Conservation (phyloP, 805 yeast genomes). For the Saturnispora sekii region DNA sequence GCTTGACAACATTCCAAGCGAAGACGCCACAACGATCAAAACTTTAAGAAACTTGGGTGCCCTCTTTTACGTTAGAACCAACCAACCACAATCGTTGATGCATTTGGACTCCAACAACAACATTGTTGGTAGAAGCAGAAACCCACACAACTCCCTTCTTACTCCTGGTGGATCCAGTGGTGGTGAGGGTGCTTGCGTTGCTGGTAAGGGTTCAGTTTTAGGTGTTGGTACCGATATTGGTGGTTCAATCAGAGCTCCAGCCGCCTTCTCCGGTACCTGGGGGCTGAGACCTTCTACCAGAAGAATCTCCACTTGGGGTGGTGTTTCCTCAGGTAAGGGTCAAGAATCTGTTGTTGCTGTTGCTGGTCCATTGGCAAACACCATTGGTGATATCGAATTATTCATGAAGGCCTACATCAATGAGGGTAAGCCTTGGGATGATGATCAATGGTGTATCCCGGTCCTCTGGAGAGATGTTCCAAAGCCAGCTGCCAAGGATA, state of each 20-base stretch:
- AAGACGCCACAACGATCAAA: constrained; percentile 39
- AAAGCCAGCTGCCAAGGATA: constrained; percentile 28
- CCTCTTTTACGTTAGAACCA: constrained; percentile 54
- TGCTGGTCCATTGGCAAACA: constrained; percentile 58
- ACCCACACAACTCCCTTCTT: constrained; percentile 46
- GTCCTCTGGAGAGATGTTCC: constrained; percentile 44
- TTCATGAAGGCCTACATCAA: constrained; percentile 57
- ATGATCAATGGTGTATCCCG: constrained; percentile 36
- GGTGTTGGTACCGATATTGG: constrained; percentile 63
- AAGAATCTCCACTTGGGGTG: constrained; percentile 39
- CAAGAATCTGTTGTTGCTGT: constrained; percentile 59
- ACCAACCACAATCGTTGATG: constrained; percentile 63
- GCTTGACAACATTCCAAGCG: constrained; percentile 37
- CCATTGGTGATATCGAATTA: constrained; percentile 56
- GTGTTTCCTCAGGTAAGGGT: constrained; percentile 48
- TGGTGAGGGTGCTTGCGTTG: constrained; percentile 60
- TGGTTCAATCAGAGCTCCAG: constrained; percentile 60
- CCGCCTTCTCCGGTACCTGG: constrained; percentile 51
- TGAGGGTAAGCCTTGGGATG: constrained; percentile 55
- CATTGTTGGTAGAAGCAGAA: constrained; percentile 49
- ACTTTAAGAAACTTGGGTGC: constrained; percentile 46
- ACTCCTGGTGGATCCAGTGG: constrained; percentile 69
- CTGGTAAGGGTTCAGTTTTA: constrained; percentile 48
- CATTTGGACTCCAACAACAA: constrained; percentile 55
- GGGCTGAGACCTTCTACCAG: constrained; percentile 58